Conservation (phyloP, 1,284 basidiomycete species). For the Athelia psychrophila region DNA sequence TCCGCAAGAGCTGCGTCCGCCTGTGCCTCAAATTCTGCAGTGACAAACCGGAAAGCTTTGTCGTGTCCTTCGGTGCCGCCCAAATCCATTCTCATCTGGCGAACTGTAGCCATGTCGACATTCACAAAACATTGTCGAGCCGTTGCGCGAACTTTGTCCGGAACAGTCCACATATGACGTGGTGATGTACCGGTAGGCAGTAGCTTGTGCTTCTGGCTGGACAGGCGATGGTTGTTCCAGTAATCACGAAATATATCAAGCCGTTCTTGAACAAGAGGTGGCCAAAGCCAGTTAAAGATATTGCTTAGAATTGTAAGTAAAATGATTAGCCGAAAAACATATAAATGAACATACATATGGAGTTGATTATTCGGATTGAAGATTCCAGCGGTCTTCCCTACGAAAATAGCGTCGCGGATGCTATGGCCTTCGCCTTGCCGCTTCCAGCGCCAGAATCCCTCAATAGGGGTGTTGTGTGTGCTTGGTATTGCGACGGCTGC, state of each 20-base stretch:
- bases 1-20: conserved; percentile 12
- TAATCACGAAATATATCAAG: conserved; percentile 20
- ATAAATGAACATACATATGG: conserved; percentile 15
- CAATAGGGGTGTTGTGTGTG: conserved; percentile 8
- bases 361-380: conserved; percentile 15
- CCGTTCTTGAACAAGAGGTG: conserved; percentile 17
- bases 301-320: background rate
- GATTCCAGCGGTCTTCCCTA: conserved; percentile 8
- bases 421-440: conserved; percentile 5
- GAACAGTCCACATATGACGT: conserved; percentile 15
- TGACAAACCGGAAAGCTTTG: conserved; percentile 21
- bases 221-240: conserved; percentile 24
- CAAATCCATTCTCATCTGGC: conserved; percentile 16
- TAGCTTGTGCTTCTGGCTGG: conserved; percentile 15
- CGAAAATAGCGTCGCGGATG: conserved; percentile 3
- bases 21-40: conserved; percentile 13
- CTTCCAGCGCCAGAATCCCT: conserved; percentile 7
- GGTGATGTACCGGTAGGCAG: conserved; percentile 21
- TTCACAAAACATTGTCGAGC: conserved; percentile 11
- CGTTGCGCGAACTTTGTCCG: conserved; percentile 5
- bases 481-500: conserved; percentile 1
- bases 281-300: conserved; percentile 25
- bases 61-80: conserved; percentile 9
- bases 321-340: background rate
- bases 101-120: no score